A percentile compares a stretch with the other conserved stretches of the same genome.
Conservation (phyloP, 768 basidiomycete genomes). For the Cystobasidium ongulense region DNA sequence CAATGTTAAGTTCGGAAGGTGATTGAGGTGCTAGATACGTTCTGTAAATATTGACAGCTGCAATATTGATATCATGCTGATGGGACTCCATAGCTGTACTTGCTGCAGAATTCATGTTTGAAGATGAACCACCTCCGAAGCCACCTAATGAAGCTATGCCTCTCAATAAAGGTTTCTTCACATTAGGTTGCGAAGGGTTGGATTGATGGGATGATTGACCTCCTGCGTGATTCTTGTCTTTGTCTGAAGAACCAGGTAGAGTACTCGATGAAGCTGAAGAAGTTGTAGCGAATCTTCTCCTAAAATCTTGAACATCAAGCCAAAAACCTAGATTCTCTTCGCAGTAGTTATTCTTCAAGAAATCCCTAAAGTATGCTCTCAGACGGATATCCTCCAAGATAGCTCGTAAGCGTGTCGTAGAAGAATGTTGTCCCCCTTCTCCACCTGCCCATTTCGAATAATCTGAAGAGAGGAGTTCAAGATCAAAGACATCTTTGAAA, state of each 20-base stretch:
- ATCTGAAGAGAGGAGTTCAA: constrained; percentile 7
- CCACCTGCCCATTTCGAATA: constrained; percentile 34
- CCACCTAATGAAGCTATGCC: constrained; percentile 4
- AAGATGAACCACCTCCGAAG: constrained; percentile 1
- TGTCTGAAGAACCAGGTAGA: background rate
- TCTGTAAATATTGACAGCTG: constrained; percentile 76
- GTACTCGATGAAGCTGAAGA: constrained; percentile 65
- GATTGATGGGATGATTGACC: constrained; percentile 15
- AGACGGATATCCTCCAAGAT: constrained; percentile 88
- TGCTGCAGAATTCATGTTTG: constrained; percentile 34
- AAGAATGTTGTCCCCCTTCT: constrained; percentile 63
- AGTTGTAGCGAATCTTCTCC: constrained; percentile 88
- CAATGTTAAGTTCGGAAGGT: constrained; percentile 93
- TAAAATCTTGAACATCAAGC: constrained; percentile 95
- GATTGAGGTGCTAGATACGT: constrained; percentile 92
- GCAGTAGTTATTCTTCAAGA: constrained; percentile 86
- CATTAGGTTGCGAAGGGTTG: background rate
- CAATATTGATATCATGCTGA: constrained; percentile 87
- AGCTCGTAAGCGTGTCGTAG: constrained; percentile 78
- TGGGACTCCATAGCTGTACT: constrained; percentile 83
- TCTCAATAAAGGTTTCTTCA: constrained; percentile 10
- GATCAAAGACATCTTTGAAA: constrained; percentile 40
- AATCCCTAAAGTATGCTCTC: constrained; percentile 85
- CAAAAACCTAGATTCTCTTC: constrained; percentile 98
- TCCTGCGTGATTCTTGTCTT: background rate